These are phyloP conservation scores for Notholithocarpus densiflorus DNA, from an alignment of 306 rosid genomes.

Conservation along the genomic window DNA sequence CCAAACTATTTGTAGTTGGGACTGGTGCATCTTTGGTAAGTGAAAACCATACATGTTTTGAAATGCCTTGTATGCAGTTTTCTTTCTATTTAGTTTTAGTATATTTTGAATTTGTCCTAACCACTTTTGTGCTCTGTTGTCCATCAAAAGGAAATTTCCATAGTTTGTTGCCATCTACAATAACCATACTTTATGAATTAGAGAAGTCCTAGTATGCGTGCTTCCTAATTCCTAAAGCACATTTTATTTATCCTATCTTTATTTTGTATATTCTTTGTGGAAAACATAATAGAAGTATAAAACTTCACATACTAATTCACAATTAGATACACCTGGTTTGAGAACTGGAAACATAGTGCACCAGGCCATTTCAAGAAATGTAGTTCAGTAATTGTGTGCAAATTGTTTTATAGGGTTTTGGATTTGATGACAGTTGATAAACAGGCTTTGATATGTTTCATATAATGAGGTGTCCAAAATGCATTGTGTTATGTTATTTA, in stretches of 20 bases:
- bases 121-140: neutral
- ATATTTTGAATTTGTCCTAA: neutral
- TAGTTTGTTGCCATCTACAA: neutral
- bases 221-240: neutral
- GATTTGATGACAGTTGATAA: neutral
- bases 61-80: neutral
- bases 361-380: neutral
- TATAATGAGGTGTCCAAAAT: no score
- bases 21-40: constrained; percentile 88
- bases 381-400: neutral
- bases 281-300: neutral
- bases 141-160: neutral
- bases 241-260: neutral
- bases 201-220: neutral
- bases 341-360: neutral
- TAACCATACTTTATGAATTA: neutral
- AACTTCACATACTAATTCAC: neutral
- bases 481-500: no score
- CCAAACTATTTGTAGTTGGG: constrained; percentile 92
- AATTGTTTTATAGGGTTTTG: neutral
- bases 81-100: neutral
- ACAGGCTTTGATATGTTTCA: neutral
- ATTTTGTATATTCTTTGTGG: neutral
- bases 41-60: constrained; percentile 11
- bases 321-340: neutral